These are phyloP conservation scores for Pseudogymnoascus verrucosus DNA, from an alignment of 2,329 filamentous ascomycete genomes.

Conservation along the genomic window DNA sequence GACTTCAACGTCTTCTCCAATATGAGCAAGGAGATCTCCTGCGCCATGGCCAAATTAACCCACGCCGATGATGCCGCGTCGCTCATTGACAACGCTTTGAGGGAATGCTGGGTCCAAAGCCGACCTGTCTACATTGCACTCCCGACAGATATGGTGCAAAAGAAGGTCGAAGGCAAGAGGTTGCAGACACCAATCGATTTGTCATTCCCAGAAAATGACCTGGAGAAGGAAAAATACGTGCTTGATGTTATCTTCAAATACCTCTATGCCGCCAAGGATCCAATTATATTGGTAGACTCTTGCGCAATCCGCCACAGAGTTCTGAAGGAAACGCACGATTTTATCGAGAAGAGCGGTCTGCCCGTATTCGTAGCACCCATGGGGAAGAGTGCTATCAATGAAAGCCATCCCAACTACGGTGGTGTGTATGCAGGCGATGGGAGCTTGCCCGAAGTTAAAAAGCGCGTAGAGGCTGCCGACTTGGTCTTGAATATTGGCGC, in stretches of 20 bases:
- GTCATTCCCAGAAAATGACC: constrained; percentile 54
- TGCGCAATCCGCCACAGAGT: constrained; percentile 73
- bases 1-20: constrained; percentile 77
- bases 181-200: constrained; percentile 66
- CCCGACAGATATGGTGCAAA: constrained; percentile 70
- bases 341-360: constrained; percentile 65
- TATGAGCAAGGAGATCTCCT: constrained; percentile 68
- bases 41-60: constrained; percentile 61
- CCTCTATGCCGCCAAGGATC: constrained; percentile 63
- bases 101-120: constrained; percentile 64
- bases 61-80: constrained; percentile 60
- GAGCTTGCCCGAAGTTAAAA: constrained; percentile 55
- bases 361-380: constrained; percentile 85
- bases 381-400: constrained; percentile 79
- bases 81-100: constrained; percentile 70
- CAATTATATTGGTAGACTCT: constrained; percentile 74
- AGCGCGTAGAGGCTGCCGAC: constrained; percentile 60
- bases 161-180: constrained; percentile 66
- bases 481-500: constrained; percentile 63
- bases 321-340: constrained; percentile 60
- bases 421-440: constrained; percentile 81
- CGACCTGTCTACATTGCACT: constrained; percentile 78
- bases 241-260: constrained; percentile 69
- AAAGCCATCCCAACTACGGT: constrained; percentile 66
- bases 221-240: constrained; percentile 71